Percentiles rank a stretch among this genome's conserved stretches.
Conservation (phyloP, 306 rosid species). For the Psophocarpus tetragonolobus region DNA sequence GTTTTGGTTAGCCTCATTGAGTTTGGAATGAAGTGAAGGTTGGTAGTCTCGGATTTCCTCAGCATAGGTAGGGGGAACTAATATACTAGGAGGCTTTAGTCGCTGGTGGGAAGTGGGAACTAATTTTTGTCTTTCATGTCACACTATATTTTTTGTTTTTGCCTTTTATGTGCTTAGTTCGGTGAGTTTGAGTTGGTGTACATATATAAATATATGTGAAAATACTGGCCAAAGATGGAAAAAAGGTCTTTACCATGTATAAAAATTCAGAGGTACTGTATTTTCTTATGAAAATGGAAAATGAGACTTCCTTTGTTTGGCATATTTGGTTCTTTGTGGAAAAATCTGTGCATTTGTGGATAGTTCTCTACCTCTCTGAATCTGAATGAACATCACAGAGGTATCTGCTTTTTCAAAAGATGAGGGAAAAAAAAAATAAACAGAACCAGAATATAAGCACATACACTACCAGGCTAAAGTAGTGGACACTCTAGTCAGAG, state of each 20-base stretch:
- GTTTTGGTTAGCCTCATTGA: constrained; percentile 26
- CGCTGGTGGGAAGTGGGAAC: constrained; percentile 34
- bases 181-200: constrained; percentile 47
- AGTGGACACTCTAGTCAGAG: not conserved
- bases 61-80: constrained; percentile 36
- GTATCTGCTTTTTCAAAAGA: constrained; percentile 33
- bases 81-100: constrained; percentile 37
- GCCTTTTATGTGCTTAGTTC: constrained; percentile 45
- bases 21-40: constrained; percentile 25
- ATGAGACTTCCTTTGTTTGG: constrained; percentile 3
- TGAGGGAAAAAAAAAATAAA: not conserved
- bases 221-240: constrained; percentile 45
- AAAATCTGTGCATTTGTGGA: not conserved
- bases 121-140: constrained; percentile 47
- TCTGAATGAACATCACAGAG: not conserved
- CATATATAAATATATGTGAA: constrained; percentile 45
- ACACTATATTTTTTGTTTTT: constrained; percentile 10
- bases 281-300: constrained; percentile 22
- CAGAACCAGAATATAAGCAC: constrained; percentile 1
- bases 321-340: constrained; percentile 3
- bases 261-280: constrained; percentile 25
- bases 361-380: not conserved
- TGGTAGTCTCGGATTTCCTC: constrained; percentile 41
- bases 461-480: not conserved
- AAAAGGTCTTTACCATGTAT: constrained; percentile 40